phyloP scores from a whole-genome alignment of 2,329 filamentous ascomycete genomes.

The Lachnellula hyalina region DNA sequence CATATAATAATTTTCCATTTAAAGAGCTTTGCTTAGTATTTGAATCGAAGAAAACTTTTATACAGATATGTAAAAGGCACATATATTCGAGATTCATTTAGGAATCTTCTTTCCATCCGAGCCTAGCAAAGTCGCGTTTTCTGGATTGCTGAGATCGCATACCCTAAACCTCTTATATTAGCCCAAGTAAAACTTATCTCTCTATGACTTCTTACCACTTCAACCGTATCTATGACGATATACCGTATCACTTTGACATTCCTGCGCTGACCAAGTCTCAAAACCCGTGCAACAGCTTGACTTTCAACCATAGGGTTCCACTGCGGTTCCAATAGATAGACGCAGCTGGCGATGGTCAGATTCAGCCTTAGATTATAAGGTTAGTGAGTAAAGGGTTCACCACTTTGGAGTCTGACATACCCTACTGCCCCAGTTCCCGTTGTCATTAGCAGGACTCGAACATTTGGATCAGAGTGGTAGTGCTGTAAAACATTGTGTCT shows the following conservation, averaged over 20 bases:
- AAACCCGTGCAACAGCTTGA: conserved; percentile 8
- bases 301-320: conserved; percentile 13
- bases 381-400: not conserved
- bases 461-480: conserved; percentile 1
- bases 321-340: conserved; percentile 11
- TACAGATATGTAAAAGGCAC: too few relatives aligned
- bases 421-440: conserved; percentile 15
- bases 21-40: too few relatives aligned
- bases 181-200: not conserved
- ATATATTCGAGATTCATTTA: not conserved
- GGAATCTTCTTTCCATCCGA: not conserved
- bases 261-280: conserved; percentile 6
- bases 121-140: not conserved
- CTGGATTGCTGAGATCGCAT: not conserved
- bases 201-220: not conserved
- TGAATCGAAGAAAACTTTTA: too few relatives aligned
- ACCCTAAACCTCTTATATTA: not conserved
- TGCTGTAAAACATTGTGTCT: conserved; percentile 6
- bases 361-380: not conserved
- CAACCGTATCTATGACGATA: conserved; percentile 2
- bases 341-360: conserved; percentile 4
- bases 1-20: too few relatives aligned
- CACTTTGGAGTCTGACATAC: not conserved
- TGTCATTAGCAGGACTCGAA: conserved; percentile 10
- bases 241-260: conserved; percentile 8